Evolutionary conservation across 2,329 filamentous ascomycete genomes (phyloP).

Genomic region (Talaromyces sp.): DNA sequence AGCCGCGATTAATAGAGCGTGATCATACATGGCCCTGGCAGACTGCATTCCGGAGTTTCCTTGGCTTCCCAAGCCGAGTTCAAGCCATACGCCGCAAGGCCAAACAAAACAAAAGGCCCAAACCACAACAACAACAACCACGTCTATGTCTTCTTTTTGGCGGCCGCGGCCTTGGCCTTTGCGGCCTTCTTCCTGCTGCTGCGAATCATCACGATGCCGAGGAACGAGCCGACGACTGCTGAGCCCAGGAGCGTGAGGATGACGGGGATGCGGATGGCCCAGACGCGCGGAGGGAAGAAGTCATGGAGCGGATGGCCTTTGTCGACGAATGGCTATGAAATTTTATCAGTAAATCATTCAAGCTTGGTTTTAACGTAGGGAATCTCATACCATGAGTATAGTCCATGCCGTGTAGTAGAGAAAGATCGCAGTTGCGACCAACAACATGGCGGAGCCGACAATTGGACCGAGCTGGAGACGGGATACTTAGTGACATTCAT

Average conservation of each 20-base stretch:
- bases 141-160: conserved; percentile 62
- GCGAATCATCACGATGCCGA: conserved; percentile 96
- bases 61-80: background rate
- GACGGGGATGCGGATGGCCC: conserved; percentile 97
- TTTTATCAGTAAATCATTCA: background rate
- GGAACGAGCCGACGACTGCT: conserved; percentile 91
- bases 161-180: conserved; percentile 75
- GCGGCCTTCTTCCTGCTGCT: conserved; percentile 97
- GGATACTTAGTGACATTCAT: background rate
- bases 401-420: conserved; percentile 98
- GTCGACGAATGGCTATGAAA: conserved; percentile 84
- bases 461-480: conserved; percentile 79
- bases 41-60: background rate
- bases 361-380: too few relatives aligned
- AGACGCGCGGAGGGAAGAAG: conserved; percentile 93
- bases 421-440: conserved; percentile 66
- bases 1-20: background rate
- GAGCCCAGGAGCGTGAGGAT: conserved; percentile 89
- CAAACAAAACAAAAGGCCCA: background rate
- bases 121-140: background rate
- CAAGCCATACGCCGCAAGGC: background rate
- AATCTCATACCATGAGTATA: conserved; percentile 94
- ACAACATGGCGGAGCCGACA: conserved; percentile 68
- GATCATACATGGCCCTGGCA: background rate
- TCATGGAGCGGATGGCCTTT: conserved; percentile 86